A percentile compares a stretch with the other conserved stretches of the same genome.
These are phyloP conservation scores for Saccharomycopsis malanga DNA, from an alignment of 805 yeast species.

Conservation along the genomic window DNA sequence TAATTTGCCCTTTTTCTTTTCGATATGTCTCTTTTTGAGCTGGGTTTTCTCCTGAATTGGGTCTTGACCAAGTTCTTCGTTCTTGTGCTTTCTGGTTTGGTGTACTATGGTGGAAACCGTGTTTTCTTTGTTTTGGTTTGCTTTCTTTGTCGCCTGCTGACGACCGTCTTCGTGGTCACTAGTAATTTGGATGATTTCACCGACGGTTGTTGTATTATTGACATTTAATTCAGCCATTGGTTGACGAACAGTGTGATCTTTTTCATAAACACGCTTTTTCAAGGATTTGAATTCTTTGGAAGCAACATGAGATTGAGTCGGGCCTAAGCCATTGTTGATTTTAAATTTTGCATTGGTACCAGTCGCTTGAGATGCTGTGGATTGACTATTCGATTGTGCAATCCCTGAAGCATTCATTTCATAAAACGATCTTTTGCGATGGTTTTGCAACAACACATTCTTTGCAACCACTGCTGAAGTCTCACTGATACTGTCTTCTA, in stretches of 20 bases:
- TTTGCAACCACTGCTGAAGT: background rate
- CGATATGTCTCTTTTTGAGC: background rate
- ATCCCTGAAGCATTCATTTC: slow-evolving; percentile 61
- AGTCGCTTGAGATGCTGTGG: slow-evolving; percentile 6
- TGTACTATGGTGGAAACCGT: background rate
- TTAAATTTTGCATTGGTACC: background rate
- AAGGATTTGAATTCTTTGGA: slow-evolving; percentile 44
- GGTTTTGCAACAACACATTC: background rate
- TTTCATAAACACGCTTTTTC: slow-evolving; percentile 35
- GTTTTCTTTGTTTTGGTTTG: background rate
- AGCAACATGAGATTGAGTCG: slow-evolving; percentile 49
- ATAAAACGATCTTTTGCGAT: slow-evolving; percentile 34
- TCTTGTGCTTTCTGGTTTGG: slow-evolving; percentile 2
- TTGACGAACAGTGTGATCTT: slow-evolving; percentile 8
- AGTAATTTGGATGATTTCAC: background rate
- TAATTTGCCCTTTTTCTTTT: background rate
- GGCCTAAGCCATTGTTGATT: slow-evolving; percentile 51
- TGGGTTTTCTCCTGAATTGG: background rate
- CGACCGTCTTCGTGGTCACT: background rate
- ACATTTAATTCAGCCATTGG: background rate
- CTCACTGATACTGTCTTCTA: too few relatives aligned
- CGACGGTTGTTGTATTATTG: too few relatives aligned
- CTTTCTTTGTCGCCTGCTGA: background rate
- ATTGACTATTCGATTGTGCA: slow-evolving; percentile 35
- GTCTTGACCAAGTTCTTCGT: background rate